Percentiles rank a stretch among this genome's conserved stretches.
These are phyloP conservation scores for Colletotrichum sp. DNA, from an alignment of 2,329 filamentous ascomycete genomes.

Conservation along the genomic window DNA sequence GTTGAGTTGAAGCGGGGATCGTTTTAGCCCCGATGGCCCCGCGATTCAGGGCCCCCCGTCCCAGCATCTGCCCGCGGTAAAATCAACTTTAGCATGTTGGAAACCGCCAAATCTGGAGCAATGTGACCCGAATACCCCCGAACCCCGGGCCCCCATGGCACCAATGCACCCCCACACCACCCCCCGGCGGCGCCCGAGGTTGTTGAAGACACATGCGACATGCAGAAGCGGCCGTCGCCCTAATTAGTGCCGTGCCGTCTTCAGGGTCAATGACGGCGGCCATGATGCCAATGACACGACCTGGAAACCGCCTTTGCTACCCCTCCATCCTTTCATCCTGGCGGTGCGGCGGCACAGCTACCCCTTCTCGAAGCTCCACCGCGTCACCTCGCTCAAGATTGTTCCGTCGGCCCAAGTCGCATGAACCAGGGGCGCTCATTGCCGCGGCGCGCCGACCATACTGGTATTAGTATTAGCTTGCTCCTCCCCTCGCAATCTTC, in stretches of 20 bases:
- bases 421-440: slow-evolving; percentile 8
- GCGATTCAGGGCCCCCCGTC: slow-evolving; percentile 11
- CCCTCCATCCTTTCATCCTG: neutral
- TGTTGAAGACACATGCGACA: slow-evolving; percentile 13
- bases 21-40: slow-evolving; percentile 10
- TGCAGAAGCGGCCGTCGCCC: neutral
- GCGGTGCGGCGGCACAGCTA: neutral
- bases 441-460: slow-evolving; percentile 9
- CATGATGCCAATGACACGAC: neutral
- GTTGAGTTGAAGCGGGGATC: slow-evolving; percentile 15
- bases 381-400: slow-evolving; percentile 15
- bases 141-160: neutral
- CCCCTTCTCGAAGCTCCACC: slow-evolving; percentile 5
- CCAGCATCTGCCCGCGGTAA: neutral
- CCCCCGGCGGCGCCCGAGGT: slow-evolving; percentile 3
- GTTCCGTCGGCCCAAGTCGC: slow-evolving; percentile 9
- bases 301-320: neutral
- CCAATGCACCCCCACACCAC: neutral
- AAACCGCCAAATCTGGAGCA: slow-evolving; percentile 2
- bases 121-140: slow-evolving; percentile 16
- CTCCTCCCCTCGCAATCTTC: neutral
- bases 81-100: slow-evolving; percentile 6
- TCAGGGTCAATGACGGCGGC: slow-evolving; percentile 6
- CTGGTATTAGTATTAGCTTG: slow-evolving; percentile 16
- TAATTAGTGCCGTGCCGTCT: slow-evolving; percentile 5